Conservation (phyloP, 2,329 filamentous ascomycete species). For the Beauveria sp. region DNA sequence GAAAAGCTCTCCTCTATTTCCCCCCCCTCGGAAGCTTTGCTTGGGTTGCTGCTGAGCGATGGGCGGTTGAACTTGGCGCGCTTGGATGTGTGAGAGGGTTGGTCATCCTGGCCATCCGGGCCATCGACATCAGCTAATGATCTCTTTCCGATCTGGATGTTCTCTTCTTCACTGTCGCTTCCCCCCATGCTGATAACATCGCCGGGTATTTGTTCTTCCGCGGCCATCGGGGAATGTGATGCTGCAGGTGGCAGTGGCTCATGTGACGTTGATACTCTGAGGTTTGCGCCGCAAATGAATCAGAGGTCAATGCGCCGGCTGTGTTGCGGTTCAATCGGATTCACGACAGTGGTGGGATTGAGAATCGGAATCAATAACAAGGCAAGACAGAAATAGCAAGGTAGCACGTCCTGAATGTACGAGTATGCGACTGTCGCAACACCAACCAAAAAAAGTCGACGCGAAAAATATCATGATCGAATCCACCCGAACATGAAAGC, state of each 20-base stretch:
- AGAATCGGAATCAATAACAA: neutral
- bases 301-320: neutral
- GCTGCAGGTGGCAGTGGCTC: neutral
- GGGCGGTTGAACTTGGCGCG: neutral
- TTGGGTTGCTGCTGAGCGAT: constrained; percentile 16
- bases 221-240: constrained; percentile 13
- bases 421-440: neutral
- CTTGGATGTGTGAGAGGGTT: constrained; percentile 4
- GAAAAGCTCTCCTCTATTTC: constrained; percentile 23
- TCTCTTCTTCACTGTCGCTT: constrained; percentile 19
- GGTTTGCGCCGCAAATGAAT: neutral
- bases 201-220: constrained; percentile 12
- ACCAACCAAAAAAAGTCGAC: neutral
- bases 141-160: constrained; percentile 20
- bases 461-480: neutral
- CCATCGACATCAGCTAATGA: constrained; percentile 19
- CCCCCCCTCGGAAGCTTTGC: constrained; percentile 24
- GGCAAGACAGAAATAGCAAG: neutral
- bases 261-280: neutral
- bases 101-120: constrained; percentile 12
- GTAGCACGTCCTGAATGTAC: neutral
- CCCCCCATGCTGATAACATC: constrained; percentile 18
- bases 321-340: neutral
- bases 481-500: neutral
- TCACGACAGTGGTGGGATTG: neutral